Evolutionary conservation across 306 rosid genomes (phyloP).

Genomic region (Cucurbita ficifolia): DNA sequence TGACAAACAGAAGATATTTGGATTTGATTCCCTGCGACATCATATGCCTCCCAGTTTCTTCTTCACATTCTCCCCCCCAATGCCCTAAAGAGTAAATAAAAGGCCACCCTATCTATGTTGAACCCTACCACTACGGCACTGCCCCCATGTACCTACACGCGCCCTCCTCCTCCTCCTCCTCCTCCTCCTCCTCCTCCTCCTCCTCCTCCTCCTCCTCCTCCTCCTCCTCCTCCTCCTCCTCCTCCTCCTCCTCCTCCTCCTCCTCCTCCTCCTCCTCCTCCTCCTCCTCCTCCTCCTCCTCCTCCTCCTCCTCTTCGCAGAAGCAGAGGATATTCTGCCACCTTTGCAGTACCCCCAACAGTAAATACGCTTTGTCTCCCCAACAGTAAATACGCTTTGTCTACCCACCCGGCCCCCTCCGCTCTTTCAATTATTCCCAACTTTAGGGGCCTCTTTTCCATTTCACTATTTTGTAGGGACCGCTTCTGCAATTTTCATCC

Average conservation of each 20-base stretch:
- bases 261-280: too few relatives aligned
- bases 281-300: not conserved
- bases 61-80: not conserved
- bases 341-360: not conserved
- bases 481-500: not conserved
- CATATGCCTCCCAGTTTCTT: not conserved
- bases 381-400: not conserved
- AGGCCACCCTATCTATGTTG: not conserved
- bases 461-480: not conserved
- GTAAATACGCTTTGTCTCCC: slow-evolving; percentile 3
- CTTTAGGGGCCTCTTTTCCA: not conserved
- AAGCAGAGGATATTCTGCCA: not conserved
- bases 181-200: too few relatives aligned
- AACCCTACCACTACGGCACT: not conserved
- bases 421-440: not conserved
- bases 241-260: too few relatives aligned
- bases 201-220: too few relatives aligned
- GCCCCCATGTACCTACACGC: not conserved
- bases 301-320: not conserved
- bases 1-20: not conserved
- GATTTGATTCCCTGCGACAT: slow-evolving; percentile 3
- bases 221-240: too few relatives aligned
- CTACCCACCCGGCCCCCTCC: not conserved
- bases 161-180: too few relatives aligned
- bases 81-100: not conserved